Evolutionary conservation across 2,329 filamentous ascomycete species (phyloP), one percentile per base, ranked within the genome.

Genomic region (Ophiocordyceps robertsii): DNA sequence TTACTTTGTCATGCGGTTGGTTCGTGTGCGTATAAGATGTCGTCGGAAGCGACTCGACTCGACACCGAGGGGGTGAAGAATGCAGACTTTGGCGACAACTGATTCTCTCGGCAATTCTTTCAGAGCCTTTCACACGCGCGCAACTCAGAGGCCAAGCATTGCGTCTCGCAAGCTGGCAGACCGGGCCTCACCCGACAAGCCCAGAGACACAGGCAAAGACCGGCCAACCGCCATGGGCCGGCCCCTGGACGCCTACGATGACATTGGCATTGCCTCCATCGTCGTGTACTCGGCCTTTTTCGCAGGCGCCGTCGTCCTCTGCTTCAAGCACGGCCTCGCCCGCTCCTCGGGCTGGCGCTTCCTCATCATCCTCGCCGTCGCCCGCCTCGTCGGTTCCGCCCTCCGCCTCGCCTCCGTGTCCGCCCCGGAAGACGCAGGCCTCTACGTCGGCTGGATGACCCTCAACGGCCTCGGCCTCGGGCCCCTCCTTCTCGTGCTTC

Each of bases 341-440:
- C 75, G 79, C 65, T 69, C 78, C 9, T 72, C 72, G 14, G 77
- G 77, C 4, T 80, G 76, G 39, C 68, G 77, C 19, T 65, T 79
- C 10, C 71, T 82, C 51, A 62, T 81, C 13, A 67, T 82, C 24
- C 65, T 77, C 13, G 65, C 77, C 2, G 61, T 78, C 13, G 65
- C 57, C 43, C 74, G 80, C 62, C 73, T 82, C 42, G 64, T 79
- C 39, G 59, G 65, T 46, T 68, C 75, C 48, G 61, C 65, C n/a
- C 44, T 79, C 12, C 55, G 52, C 43, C 56, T 63, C 7, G 59
- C 53, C 38, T 58, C 56, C 35, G 47, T 76, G 38, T 55, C 76
- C 13, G 69, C 78, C 45, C 71, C 73, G 0, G 71, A 67, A 1
- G 72, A 63, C 47, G 43, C 44, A 29, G 47, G 39, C 29, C 56